phyloP scores from a whole-genome alignment of 331 rosid species.

The Stylosanthes scabra region DNA sequence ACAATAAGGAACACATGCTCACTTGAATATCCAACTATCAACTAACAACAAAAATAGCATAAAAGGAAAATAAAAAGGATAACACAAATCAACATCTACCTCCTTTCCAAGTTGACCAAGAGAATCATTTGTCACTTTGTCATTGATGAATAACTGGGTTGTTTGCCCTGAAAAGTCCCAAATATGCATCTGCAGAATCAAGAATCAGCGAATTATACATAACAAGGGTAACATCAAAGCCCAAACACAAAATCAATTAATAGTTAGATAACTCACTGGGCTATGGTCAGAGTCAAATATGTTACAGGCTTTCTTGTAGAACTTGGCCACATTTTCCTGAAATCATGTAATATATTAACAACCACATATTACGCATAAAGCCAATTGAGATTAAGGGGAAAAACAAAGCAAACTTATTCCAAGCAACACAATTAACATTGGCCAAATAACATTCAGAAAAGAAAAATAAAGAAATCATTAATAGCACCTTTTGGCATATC shows the following conservation, averaged over 20 bases:
- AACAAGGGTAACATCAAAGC: constrained; percentile 20
- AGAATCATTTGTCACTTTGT: constrained; percentile 51
- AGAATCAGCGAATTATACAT: constrained; percentile 27
- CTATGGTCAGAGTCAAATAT: constrained; percentile 64
- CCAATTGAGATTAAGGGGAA: constrained; percentile 27
- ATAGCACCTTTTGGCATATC: constrained; percentile 72
- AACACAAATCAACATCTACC: constrained; percentile 52
- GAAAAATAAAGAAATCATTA: constrained; percentile 26
- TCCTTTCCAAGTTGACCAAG: constrained; percentile 56
- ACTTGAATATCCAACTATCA: constrained; percentile 18
- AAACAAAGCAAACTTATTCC: background rate
- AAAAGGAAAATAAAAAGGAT: constrained; percentile 1
- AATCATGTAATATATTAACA: constrained; percentile 42
- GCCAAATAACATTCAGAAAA: constrained; percentile 19
- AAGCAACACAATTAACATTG: constrained; percentile 7
- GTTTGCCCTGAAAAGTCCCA: constrained; percentile 97
- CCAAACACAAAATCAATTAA: constrained; percentile 20
- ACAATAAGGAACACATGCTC: constrained; percentile 24
- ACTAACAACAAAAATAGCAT: constrained; percentile 4
- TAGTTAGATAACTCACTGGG: constrained; percentile 60
- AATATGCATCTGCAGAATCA: constrained; percentile 73
- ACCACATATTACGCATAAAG: constrained; percentile 25
- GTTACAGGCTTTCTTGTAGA: constrained; percentile 67
- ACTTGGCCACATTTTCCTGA: constrained; percentile 71
- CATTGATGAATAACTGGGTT: constrained; percentile 62